Evolutionary conservation across 2,329 filamentous ascomycete species (phyloP).

Genomic region (Cercospora canescens): DNA sequence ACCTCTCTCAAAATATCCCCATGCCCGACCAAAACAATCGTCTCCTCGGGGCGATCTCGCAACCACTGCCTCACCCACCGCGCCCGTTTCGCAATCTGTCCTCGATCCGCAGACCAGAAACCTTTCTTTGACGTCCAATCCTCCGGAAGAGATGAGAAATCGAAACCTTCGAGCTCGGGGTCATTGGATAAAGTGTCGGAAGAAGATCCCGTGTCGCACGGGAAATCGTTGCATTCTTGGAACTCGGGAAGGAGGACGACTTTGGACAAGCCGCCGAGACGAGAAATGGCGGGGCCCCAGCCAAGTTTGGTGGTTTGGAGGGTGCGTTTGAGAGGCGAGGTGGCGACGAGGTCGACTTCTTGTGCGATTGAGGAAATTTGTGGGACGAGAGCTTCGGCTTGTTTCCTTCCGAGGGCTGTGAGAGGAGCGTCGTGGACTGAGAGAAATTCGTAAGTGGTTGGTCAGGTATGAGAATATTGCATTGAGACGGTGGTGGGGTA

Average conservation of each 20-base stretch:
- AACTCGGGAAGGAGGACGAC: slow-evolving; percentile 34
- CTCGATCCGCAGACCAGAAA: slow-evolving; percentile 30
- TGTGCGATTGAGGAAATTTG: slow-evolving; percentile 26
- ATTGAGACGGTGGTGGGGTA: neutral
- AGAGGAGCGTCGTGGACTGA: slow-evolving; percentile 36
- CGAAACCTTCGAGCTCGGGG: slow-evolving; percentile 32
- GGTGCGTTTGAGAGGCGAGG: slow-evolving; percentile 35
- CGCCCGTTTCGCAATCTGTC: slow-evolving; percentile 27
- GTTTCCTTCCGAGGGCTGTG: slow-evolving; percentile 35
- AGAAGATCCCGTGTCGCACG: slow-evolving; percentile 34
- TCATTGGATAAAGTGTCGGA: slow-evolving; percentile 26
- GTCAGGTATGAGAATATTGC: neutral
- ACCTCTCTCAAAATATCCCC: slow-evolving; percentile 36
- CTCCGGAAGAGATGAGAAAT: slow-evolving; percentile 28
- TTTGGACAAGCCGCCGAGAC: slow-evolving; percentile 30
- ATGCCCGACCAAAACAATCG: slow-evolving; percentile 37
- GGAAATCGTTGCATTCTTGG: slow-evolving; percentile 36
- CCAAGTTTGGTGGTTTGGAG: slow-evolving; percentile 36
- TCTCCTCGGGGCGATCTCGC: slow-evolving; percentile 33
- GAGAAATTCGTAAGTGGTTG: neutral
- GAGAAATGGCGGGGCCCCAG: slow-evolving; percentile 30
- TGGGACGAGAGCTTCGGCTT: slow-evolving; percentile 34
- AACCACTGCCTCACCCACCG: slow-evolving; percentile 34
- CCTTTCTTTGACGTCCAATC: slow-evolving; percentile 36
- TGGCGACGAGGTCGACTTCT: slow-evolving; percentile 32